phyloP scores from a whole-genome alignment of 2,329 filamentous ascomycete genomes.

The Rhexocercosporidium sp. region DNA sequence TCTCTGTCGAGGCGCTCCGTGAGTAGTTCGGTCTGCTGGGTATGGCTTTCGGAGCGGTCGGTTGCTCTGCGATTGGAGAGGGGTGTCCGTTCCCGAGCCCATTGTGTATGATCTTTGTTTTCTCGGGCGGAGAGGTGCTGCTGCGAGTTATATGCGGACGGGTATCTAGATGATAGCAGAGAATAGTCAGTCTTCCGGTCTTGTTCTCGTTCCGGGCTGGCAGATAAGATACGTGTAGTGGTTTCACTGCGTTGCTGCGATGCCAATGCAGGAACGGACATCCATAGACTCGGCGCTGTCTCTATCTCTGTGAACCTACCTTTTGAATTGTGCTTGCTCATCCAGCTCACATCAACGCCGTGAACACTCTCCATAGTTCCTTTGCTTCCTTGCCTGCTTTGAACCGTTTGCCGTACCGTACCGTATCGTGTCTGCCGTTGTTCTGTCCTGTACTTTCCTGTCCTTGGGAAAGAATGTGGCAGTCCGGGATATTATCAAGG shows the following conservation, averaged over 20 bases:
- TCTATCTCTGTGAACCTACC: constrained; percentile 32
- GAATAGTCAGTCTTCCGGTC: neutral
- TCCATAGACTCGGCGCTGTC: neutral
- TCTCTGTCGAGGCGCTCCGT: constrained; percentile 37
- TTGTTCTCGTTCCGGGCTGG: neutral
- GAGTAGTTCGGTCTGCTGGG: constrained; percentile 34
- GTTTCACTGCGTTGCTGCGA: constrained; percentile 19
- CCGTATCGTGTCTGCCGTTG: neutral
- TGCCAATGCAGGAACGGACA: constrained; percentile 13
- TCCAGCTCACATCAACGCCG: constrained; percentile 43
- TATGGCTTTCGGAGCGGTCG: constrained; percentile 33
- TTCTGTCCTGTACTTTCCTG: neutral
- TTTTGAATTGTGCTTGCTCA: constrained; percentile 40
- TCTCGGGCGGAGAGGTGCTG: constrained; percentile 23
- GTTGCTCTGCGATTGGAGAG: constrained; percentile 13
- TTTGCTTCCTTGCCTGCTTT: neutral
- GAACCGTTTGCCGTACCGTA: too few relatives aligned
- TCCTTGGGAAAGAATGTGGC: neutral
- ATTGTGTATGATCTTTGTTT: constrained; percentile 28
- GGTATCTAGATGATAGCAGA: constrained; percentile 22
- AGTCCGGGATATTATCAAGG: constrained; percentile 17
- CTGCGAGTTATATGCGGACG: constrained; percentile 21
- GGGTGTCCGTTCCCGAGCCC: constrained; percentile 27
- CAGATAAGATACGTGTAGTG: neutral
- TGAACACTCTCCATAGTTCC: constrained; percentile 41